Evolutionary conservation across 176 grass and related monocot genomes (phyloP), one percentile per base, ranked within the genome.

Genomic region (Eremochloa ophiuroides): DNA sequence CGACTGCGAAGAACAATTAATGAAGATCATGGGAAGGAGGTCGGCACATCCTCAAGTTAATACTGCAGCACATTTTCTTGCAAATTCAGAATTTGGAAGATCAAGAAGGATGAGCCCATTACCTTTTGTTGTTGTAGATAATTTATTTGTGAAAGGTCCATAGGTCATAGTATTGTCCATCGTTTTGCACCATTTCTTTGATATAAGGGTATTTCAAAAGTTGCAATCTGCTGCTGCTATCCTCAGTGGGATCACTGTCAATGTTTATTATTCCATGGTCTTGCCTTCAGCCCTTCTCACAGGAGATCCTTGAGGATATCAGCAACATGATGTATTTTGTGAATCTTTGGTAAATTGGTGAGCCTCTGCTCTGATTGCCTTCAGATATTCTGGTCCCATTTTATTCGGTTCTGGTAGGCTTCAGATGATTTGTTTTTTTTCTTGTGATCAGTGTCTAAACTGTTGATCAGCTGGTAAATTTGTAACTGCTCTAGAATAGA

Each of bases 21-120:
- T 76, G 96, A 93, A 93, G 96, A 99, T 83, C 96, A 91, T 84
- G 93, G 88, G 37, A 99, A 99, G 80, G 88, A 95, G 85, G 82
- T 99, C 33, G 88, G 87, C 72, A 41, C 75, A 44, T 89, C 76
- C 31, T 89, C 92, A 70, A 89, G 60, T 84, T 91, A 87, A 74
- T 76, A 28, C 63, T 62, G 30, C 58, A 50, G 61, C 22, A 33
- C 35, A 82, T 90, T 47, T 34, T 69, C 46, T 79, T 80, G 27
- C 23, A 38, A 73, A 72, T 47, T 10, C 48, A 22, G 27, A 43
- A 71, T 38, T n/a, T 74, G 79, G 82, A 77, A 72, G 56, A 88
- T 82, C 77, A 80, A 42, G 64, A 65, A 64, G 20, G 60, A 15
- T 59, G n/a, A 40, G n/a, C 69, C 22, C 43, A 44, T 33, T 85